Conservation (phyloP, 2,329 filamentous ascomycete species). For the Albophoma yamanashiensis region DNA sequence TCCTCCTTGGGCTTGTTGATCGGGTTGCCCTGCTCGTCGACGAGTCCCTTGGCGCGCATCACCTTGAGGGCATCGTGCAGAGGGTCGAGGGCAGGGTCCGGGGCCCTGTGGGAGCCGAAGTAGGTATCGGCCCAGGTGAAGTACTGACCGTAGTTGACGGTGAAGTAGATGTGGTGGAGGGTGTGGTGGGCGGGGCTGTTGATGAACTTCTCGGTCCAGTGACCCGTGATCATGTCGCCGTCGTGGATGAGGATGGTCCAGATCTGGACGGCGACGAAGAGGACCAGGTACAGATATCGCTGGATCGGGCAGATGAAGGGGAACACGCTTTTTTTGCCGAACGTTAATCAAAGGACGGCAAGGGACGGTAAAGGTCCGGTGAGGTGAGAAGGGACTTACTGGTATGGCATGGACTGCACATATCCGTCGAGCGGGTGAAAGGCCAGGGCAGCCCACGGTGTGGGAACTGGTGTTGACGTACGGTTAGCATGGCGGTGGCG, state of each 20-base stretch:
- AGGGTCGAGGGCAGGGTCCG: conserved; percentile 30
- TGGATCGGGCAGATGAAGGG: conserved; percentile 27
- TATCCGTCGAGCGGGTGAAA: conserved; percentile 37
- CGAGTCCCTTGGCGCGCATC: conserved; percentile 32
- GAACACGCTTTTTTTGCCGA: background rate
- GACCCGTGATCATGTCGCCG: conserved; percentile 35
- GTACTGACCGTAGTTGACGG: conserved; percentile 38
- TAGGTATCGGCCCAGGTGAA: conserved; percentile 36
- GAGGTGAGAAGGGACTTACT: conserved; percentile 18
- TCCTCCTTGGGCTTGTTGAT: conserved; percentile 21
- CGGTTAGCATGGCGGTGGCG: conserved; percentile 6
- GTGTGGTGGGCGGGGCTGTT: conserved; percentile 38
- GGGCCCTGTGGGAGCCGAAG: conserved; percentile 32
- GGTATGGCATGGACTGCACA: conserved; percentile 34
- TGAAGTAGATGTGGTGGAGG: conserved; percentile 38
- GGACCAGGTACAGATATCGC: conserved; percentile 30
- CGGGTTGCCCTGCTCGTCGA: conserved; percentile 30
- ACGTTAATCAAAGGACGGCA: background rate
- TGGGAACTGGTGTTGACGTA: conserved; percentile 23
- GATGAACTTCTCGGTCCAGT: conserved; percentile 34
- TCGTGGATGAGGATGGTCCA: conserved; percentile 40
- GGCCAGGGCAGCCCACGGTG: conserved; percentile 34
- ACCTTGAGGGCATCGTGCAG: conserved; percentile 31
- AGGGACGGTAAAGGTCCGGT: background rate
- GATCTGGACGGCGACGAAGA: conserved; percentile 33